A percentile compares a stretch with the other conserved stretches of the same genome.
These are phyloP conservation scores for Globisporangium orthogonon DNA, from an alignment of 352 stramenopile species.

Conservation along the genomic window DNA sequence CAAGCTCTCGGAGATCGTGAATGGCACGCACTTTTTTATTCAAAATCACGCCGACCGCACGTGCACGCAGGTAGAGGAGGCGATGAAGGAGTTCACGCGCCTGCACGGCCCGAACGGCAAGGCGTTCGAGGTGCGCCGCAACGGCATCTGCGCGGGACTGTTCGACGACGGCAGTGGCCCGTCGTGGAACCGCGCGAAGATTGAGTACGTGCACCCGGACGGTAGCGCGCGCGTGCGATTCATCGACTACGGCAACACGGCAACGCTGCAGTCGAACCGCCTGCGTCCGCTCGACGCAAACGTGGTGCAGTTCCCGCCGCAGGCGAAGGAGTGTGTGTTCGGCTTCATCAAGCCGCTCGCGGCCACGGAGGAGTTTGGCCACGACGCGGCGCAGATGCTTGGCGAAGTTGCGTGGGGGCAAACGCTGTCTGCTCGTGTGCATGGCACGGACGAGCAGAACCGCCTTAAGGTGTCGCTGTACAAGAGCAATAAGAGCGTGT, in stretches of 20 bases:
- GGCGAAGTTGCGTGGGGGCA: slow-evolving; percentile 90
- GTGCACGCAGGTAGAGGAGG: slow-evolving; percentile 87
- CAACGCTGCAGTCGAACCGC: slow-evolving; percentile 72
- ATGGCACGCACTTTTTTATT: slow-evolving; percentile 92
- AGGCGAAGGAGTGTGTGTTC: slow-evolving; percentile 82
- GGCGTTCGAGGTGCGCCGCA: slow-evolving; percentile 87
- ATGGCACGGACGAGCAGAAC: slow-evolving; percentile 66
- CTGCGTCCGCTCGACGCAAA: slow-evolving; percentile 89
- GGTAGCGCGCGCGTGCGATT: slow-evolving; percentile 84
- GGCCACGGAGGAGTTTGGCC: slow-evolving; percentile 88
- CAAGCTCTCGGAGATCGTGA: slow-evolving; percentile 93
- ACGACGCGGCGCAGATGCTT: slow-evolving; percentile 89
- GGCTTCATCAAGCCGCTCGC: slow-evolving; percentile 81
- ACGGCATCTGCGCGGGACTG: slow-evolving; percentile 90
- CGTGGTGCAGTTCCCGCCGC: slow-evolving; percentile 86
- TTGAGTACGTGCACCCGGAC: slow-evolving; percentile 73
- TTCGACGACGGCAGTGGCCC: slow-evolving; percentile 93
- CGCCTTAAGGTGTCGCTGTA: slow-evolving; percentile 73
- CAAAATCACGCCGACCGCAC: slow-evolving; percentile 87
- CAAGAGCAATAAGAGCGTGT: slow-evolving; percentile 79
- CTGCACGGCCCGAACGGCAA: slow-evolving; percentile 86
- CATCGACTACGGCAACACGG: slow-evolving; percentile 95
- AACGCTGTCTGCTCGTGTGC: slow-evolving; percentile 74
- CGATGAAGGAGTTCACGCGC: slow-evolving; percentile 91
- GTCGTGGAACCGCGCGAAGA: slow-evolving; percentile 92